Evolutionary conservation across 176 grass and related monocot species (phyloP).

Genomic region (Zea luxurians): DNA sequence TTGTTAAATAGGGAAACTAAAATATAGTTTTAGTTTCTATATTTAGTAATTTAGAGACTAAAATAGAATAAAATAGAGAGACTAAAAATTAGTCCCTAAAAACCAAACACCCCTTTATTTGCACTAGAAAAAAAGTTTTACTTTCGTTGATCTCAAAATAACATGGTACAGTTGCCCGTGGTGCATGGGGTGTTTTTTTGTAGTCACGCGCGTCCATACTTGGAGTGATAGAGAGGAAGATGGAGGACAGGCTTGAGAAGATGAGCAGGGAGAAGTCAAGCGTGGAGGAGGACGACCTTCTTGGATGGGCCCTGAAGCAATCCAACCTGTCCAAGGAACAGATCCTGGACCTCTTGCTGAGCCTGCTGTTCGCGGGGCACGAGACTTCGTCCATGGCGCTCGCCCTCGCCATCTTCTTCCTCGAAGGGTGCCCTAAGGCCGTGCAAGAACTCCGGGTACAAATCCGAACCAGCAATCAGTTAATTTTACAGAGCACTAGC

Average conservation of each 20-base stretch:
- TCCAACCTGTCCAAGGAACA: conserved; percentile 76
- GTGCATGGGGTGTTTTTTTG: not conserved
- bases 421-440: conserved; percentile 76
- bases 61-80: too few relatives aligned
- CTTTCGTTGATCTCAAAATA: not conserved
- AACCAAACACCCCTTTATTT: too few relatives aligned
- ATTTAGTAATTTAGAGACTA: too few relatives aligned
- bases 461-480: not conserved
- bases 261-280: conserved; percentile 38
- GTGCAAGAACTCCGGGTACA: conserved; percentile 63
- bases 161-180: not conserved
- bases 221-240: conserved; percentile 80
- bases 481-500: not conserved
- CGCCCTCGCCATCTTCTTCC: conserved; percentile 82
- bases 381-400: conserved; percentile 95
- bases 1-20: too few relatives aligned
- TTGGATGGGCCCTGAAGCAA: conserved; percentile 76
- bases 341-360: conserved; percentile 90
- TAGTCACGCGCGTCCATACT: conserved; percentile 81
- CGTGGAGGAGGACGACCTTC: conserved; percentile 80
- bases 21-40: too few relatives aligned
- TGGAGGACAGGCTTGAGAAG: conserved; percentile 62
- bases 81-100: too few relatives aligned
- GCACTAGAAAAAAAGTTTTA: not conserved
- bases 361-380: conserved; percentile 89